Percentiles rank a stretch among this genome's conserved stretches.
Conservation (phyloP, 1,284 basidiomycete species). For the Cutaneotrichosporon arboriforme region DNA sequence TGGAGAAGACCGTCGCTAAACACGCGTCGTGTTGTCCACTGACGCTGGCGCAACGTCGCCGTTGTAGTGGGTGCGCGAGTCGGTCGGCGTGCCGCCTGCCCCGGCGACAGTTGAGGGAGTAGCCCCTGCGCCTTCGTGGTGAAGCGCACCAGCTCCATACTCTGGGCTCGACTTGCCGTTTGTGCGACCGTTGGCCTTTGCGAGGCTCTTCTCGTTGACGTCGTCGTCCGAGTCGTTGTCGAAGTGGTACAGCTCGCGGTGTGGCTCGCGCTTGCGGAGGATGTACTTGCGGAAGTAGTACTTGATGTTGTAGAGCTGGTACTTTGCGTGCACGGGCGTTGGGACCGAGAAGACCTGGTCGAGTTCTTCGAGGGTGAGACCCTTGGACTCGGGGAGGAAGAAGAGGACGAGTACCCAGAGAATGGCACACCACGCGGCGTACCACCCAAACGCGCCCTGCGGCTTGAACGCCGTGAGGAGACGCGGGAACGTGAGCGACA, state of each 20-base stretch:
- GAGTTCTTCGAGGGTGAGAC: slow-evolving; percentile 65
- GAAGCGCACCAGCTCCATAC: too few relatives aligned
- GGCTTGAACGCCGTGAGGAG: slow-evolving; percentile 48
- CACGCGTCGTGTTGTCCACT: too few relatives aligned
- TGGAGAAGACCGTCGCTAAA: too few relatives aligned
- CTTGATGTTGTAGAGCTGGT: slow-evolving; percentile 45
- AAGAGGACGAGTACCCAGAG: slow-evolving; percentile 40
- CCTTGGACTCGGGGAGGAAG: slow-evolving; percentile 66
- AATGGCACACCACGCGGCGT: slow-evolving; percentile 22
- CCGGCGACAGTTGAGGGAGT: too few relatives aligned
- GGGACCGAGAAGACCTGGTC: slow-evolving; percentile 54
- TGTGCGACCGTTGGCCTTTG: background rate
- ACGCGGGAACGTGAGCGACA: slow-evolving; percentile 66
- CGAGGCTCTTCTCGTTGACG: background rate
- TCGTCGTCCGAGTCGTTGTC: slow-evolving; percentile 1
- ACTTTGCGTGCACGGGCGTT: slow-evolving; percentile 57
- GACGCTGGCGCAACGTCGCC: too few relatives aligned
- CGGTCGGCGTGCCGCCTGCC: too few relatives aligned
- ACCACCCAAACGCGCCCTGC: slow-evolving; percentile 24
- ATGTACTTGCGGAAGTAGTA: slow-evolving; percentile 32
- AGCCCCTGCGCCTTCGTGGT: too few relatives aligned
- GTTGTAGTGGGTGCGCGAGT: too few relatives aligned
- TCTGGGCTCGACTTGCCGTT: too few relatives aligned
- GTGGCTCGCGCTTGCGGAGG: slow-evolving; percentile 8
- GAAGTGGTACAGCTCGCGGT: slow-evolving; percentile 6